These are phyloP conservation scores for Tricholoma saponaceum DNA, from an alignment of 768 basidiomycete genomes.

Conservation along the genomic window DNA sequence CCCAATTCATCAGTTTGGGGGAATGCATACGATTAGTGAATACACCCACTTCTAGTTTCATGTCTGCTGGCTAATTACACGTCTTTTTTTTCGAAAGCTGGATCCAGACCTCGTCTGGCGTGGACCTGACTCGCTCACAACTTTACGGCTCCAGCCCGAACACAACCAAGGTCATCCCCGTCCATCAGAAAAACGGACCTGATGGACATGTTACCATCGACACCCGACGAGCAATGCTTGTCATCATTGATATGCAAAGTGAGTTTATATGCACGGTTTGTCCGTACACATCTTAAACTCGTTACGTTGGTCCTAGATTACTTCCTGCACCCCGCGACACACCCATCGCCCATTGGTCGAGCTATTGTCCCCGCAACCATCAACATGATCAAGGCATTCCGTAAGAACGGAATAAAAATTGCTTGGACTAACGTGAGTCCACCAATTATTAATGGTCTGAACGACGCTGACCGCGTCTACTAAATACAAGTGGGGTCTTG, in stretches of 20 bases:
- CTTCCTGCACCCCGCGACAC: conserved; percentile 60
- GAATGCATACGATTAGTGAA: no score
- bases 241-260: conserved; percentile 77
- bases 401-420: conserved; percentile 32
- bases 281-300: background rate
- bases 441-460: conserved; percentile 32
- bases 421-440: conserved; percentile 22
- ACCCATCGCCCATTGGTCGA: conserved; percentile 50
- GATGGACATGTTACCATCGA: conserved; percentile 43
- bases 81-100: conserved; percentile 24
- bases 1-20: no score
- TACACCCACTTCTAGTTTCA: no score
- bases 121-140: conserved; percentile 54
- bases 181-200: conserved; percentile 18
- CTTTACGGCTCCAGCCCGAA: conserved; percentile 26
- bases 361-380: conserved; percentile 53
- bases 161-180: conserved; percentile 10
- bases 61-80: no score
- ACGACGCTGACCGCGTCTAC: no score
- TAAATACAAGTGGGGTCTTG: conserved; percentile 56
- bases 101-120: conserved; percentile 64
- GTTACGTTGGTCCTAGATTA: conserved; percentile 33
- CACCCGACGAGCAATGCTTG: conserved; percentile 44
- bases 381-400: conserved; percentile 43
- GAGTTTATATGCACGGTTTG: conserved; percentile 20